Percentiles rank a stretch among this genome's conserved stretches.
These are phyloP conservation scores for Strobilomyces echinocephalus DNA, from an alignment of 768 basidiomycete genomes.

Conservation along the genomic window DNA sequence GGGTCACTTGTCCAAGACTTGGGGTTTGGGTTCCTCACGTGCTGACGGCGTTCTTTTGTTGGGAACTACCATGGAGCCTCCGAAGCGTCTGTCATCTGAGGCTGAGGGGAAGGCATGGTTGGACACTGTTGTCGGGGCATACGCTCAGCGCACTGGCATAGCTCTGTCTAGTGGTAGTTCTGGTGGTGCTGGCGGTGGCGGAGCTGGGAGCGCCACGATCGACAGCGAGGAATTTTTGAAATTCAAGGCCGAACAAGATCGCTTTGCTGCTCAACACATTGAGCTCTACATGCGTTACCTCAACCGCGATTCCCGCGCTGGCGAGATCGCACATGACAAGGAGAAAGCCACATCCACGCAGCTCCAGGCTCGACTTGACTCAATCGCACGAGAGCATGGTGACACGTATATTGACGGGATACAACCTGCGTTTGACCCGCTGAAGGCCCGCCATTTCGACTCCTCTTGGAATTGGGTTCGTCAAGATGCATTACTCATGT, in stretches of 20 bases:
- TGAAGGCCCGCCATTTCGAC: conserved; percentile 97
- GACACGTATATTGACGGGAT: conserved; percentile 92
- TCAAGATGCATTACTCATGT: conserved; percentile 95
- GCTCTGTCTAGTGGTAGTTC: conserved; percentile 67
- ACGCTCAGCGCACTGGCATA: conserved; percentile 88
- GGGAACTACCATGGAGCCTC: conserved; percentile 87
- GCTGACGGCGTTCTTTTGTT: conserved; percentile 87
- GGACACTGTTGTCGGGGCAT: conserved; percentile 75
- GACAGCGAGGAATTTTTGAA: conserved; percentile 98
- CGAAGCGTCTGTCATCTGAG: conserved; percentile 90
- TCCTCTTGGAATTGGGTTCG: conserved; percentile 99
- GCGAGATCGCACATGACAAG: conserved; percentile 82
- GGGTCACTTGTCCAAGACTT: conserved; percentile 80
- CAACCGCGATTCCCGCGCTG: conserved; percentile 86
- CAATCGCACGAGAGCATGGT: conserved; percentile 87
- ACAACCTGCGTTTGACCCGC: conserved; percentile 87
- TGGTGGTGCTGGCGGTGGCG: conserved; percentile 55
- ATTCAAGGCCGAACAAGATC: conserved; percentile 91
- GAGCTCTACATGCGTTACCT: conserved; percentile 98
- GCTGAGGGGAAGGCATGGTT: conserved; percentile 92
- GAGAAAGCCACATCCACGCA: conserved; percentile 70
- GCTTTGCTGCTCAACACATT: conserved; percentile 87
- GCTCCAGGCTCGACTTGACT: conserved; percentile 84
- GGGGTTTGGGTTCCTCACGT: conserved; percentile 91
- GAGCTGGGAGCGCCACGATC: conserved; percentile 76